Evolutionary conservation across 441 rosid species (phyloP), one percentile per base, ranked within the genome.

Genomic region (Pelargonium citronellum): DNA sequence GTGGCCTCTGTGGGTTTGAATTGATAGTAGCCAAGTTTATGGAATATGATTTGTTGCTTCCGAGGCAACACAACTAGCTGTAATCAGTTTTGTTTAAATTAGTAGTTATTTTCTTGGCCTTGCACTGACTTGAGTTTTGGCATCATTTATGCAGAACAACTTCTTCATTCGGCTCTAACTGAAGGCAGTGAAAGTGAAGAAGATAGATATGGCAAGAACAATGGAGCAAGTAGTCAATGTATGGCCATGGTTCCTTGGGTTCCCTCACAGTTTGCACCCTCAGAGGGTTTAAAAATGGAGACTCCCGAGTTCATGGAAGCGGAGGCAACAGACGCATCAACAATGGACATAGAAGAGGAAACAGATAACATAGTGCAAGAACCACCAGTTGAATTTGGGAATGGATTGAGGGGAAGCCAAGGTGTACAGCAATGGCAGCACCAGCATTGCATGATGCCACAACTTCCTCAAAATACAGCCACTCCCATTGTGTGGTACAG

Each of bases 291-390:
- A 0, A 55, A 74, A 39, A 39, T 51, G 11, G 72, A 72, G 67
- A 74, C 64, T 37, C 67, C 73, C 30, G 87, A 77, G 60, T 71
- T 68, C 16, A 81, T 81, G 85, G 91, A 89, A 68, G 79, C 78
- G 1, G 93, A 88, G 55, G 84, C 77, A 74, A 61, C 61, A 67
- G 88, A 76, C 22, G 83, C 75, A 47, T 80, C 74, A 19, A 39
- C 75, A 20, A 89, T 91, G 96, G 96, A 91, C 5, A 75, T 86
- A 13, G 95, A 91, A 79, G 87, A 79, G 30, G 75, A 73, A 73
- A 78, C 41, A 7, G 16, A 10, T 3, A 41, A 68, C 37, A 57
- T 66, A 39, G 77, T 46, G 51, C 67, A 53, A 43, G 75, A 72
- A 10, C 16, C 4, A 49, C 6, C 57, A 2, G 13, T 49, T 12